These are phyloP conservation scores for Dioscorea alata DNA, from an alignment of 106 monocot genomes.

Conservation along the genomic window DNA sequence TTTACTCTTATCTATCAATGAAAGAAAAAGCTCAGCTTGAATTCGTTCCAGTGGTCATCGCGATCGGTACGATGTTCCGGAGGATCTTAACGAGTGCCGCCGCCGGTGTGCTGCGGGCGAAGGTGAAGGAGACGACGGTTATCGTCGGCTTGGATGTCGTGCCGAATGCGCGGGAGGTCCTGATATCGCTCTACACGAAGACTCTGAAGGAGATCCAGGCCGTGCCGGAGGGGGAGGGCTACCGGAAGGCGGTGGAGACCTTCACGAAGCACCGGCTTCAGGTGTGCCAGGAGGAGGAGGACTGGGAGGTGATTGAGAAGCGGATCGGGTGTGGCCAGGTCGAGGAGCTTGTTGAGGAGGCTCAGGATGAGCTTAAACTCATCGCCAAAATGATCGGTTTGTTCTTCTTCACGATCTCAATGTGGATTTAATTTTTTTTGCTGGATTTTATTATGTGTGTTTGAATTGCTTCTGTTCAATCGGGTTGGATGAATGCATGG, in stretches of 20 bases:
- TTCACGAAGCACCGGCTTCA: constrained; percentile 73
- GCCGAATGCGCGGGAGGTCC: constrained; percentile 84
- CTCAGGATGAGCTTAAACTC: constrained; percentile 85
- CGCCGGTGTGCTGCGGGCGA: constrained; percentile 44
- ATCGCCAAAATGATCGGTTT: constrained; percentile 83
- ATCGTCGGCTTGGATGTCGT: constrained; percentile 90
- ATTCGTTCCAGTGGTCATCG: no score
- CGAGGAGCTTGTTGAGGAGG: constrained; percentile 98
- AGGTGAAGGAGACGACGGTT: constrained; percentile 87
- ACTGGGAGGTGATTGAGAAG: constrained; percentile 88
- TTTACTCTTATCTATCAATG: no score
- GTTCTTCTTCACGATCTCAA: not conserved
- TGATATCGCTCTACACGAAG: constrained; percentile 63
- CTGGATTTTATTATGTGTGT: no score
- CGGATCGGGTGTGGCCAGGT: constrained; percentile 84
- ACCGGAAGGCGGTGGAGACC: constrained; percentile 89
- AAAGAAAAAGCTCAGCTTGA: no score
- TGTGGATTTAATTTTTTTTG: no score
- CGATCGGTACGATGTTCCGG: constrained; percentile 55
- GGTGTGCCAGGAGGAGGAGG: constrained; percentile 80
- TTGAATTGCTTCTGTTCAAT: no score
- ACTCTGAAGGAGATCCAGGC: constrained; percentile 84
- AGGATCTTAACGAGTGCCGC: constrained; percentile 46
- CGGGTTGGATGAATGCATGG: no score
- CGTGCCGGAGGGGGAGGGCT: constrained; percentile 77